These are phyloP conservation scores for Aspergillus ruber DNA, from an alignment of 2,329 filamentous ascomycete genomes.

Conservation along the genomic window DNA sequence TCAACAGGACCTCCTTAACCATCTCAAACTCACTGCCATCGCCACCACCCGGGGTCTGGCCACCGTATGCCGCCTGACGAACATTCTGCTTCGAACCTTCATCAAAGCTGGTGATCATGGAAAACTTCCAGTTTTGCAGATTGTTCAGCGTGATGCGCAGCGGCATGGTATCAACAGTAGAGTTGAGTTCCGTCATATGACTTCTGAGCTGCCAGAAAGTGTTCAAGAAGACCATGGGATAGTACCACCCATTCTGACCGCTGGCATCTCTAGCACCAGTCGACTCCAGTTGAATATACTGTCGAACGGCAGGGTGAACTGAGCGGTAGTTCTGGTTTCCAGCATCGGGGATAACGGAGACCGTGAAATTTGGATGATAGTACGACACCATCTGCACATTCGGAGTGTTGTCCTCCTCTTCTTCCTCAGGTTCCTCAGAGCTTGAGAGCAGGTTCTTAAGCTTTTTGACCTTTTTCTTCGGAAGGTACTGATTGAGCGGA, in stretches of 20 bases:
- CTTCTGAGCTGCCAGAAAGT: constrained; percentile 93
- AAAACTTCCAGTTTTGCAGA: constrained; percentile 83
- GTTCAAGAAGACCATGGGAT: constrained; percentile 84
- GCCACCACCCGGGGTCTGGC: constrained; percentile 65
- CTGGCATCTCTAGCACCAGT: constrained; percentile 74
- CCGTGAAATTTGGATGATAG: constrained; percentile 90
- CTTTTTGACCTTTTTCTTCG: constrained; percentile 85
- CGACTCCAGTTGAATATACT: constrained; percentile 72
- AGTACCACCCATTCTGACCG: constrained; percentile 89
- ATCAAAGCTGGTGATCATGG: constrained; percentile 75
- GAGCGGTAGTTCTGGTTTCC: constrained; percentile 62
- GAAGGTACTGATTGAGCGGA: constrained; percentile 80
- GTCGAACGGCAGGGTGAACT: constrained; percentile 66
- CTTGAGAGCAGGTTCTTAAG: constrained; percentile 71
- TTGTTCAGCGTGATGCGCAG: constrained; percentile 80
- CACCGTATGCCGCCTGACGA: constrained; percentile 68
- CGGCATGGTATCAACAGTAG: constrained; percentile 74
- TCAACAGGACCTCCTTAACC: constrained; percentile 89
- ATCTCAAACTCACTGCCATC: constrained; percentile 94
- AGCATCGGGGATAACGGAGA: constrained; percentile 77
- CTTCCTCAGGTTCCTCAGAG: constrained; percentile 43
- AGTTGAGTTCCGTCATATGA: constrained; percentile 88
- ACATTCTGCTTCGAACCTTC: constrained; percentile 79
- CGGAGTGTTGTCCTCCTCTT: constrained; percentile 48
- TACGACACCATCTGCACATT: constrained; percentile 73